A percentile compares a stretch with the other conserved stretches of the same genome.
Evolutionary conservation across 192 early-diverging fungal species (phyloP).

Genomic region (Pilobolus umbonatus): DNA sequence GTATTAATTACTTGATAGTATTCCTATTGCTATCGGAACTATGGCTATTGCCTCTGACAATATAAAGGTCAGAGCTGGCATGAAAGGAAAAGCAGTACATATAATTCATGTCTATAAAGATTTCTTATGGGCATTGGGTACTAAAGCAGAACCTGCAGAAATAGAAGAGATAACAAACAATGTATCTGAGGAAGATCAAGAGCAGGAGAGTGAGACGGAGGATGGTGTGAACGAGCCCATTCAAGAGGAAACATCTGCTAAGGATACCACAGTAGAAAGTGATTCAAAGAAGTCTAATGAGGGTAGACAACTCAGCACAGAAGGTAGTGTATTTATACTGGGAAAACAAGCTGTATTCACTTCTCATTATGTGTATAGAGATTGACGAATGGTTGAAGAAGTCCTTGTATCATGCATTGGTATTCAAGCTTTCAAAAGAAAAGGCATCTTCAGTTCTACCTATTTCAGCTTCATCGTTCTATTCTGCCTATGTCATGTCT

Average conservation of each 20-base stretch:
- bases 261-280: not conserved
- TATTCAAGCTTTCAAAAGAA: constrained; percentile 55
- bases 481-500: constrained; percentile 71
- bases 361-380: constrained; percentile 45
- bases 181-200: constrained; percentile 25
- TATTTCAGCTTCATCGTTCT: constrained; percentile 69
- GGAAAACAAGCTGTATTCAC: too few species aligned
- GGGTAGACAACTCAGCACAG: not conserved
- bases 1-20: constrained; percentile 13
- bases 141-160: constrained; percentile 55
- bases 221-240: constrained; percentile 6
- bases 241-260: constrained; percentile 1
- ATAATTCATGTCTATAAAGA: constrained; percentile 75
- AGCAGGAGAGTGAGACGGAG: constrained; percentile 9
- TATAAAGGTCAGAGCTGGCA: constrained; percentile 41
- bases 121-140: constrained; percentile 73
- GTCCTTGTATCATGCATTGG: constrained; percentile 66
- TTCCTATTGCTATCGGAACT: constrained; percentile 64
- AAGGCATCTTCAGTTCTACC: constrained; percentile 60
- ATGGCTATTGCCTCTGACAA: constrained; percentile 51
- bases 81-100: constrained; percentile 79
- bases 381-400: constrained; percentile 71
- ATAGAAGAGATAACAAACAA: constrained; percentile 23
- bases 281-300: too few species aligned
- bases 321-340: not conserved